These are phyloP conservation scores for Trametes maxima DNA, from an alignment of 768 basidiomycete genomes.

Conservation along the genomic window DNA sequence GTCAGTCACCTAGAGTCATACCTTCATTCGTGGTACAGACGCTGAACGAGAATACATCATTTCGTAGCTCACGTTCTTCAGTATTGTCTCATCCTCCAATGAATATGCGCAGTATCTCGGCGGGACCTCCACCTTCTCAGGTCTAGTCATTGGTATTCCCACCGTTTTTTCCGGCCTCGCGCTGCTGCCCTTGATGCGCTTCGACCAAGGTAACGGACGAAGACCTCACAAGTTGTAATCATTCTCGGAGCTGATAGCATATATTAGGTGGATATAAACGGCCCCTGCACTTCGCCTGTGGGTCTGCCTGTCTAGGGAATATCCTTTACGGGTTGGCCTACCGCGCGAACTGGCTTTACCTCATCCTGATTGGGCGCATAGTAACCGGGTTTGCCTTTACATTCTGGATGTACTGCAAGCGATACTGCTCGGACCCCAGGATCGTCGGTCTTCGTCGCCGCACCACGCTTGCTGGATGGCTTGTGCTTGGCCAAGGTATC, in stretches of 20 bases:
- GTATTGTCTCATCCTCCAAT: constrained; percentile 67
- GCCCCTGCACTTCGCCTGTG: constrained; percentile 59
- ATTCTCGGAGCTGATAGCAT: not conserved
- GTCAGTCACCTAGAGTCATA: constrained; percentile 33
- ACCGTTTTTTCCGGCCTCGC: constrained; percentile 60
- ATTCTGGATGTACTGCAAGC: constrained; percentile 67
- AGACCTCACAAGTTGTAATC: not conserved
- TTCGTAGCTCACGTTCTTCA: constrained; percentile 63
- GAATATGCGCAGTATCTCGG: constrained; percentile 63
- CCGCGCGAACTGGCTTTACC: constrained; percentile 57
- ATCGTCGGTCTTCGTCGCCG: constrained; percentile 65
- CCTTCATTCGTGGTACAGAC: not conserved
- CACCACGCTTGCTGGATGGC: constrained; percentile 62
- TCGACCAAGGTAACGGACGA: constrained; percentile 51
- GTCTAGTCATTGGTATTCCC: constrained; percentile 69
- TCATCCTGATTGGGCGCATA: constrained; percentile 72
- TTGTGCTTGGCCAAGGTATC: constrained; percentile 62
- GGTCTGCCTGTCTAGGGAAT: constrained; percentile 54
- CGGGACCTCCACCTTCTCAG: constrained; percentile 70
- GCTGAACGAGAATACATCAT: too few relatives aligned
- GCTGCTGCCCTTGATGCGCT: constrained; percentile 55
- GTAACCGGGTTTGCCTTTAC: constrained; percentile 63
- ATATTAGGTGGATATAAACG: constrained; percentile 52
- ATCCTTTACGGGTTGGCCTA: constrained; percentile 66
- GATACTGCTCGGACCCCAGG: constrained; percentile 69